Evolutionary conservation across 768 basidiomycete genomes (phyloP).

Genomic region (Roridomyces roridus): DNA sequence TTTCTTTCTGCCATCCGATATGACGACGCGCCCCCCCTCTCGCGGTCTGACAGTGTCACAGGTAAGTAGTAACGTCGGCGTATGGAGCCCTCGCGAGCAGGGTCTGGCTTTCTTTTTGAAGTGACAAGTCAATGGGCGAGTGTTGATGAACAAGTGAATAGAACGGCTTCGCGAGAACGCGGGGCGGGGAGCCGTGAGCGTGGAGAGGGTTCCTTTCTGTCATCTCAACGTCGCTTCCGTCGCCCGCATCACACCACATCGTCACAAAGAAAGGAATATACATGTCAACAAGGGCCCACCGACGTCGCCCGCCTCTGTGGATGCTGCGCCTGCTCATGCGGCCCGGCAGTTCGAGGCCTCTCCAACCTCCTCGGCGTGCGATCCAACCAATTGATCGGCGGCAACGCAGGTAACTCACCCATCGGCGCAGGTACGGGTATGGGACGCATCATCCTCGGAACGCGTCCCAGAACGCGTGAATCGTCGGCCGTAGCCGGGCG

Average conservation of each 20-base stretch:
- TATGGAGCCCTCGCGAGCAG: conserved; percentile 38
- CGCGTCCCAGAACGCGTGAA: background rate
- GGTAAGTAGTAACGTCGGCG: conserved; percentile 33
- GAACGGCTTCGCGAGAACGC: conserved; percentile 43
- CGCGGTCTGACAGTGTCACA: conserved; percentile 53
- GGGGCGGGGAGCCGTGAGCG: background rate
- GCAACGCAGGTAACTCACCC: conserved; percentile 2
- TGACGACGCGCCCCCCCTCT: conserved; percentile 80
- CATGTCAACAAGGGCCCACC: no score
- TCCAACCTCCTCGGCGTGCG: conserved; percentile 19
- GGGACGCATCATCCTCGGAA: background rate
- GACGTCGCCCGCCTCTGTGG: no score
- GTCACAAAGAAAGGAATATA: no score
- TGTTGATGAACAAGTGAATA: conserved; percentile 70
- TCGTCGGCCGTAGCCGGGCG: no score
- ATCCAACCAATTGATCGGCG: conserved; percentile 22
- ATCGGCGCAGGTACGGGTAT: background rate
- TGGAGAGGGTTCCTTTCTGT: no score
- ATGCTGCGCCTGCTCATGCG: no score
- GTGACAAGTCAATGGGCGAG: conserved; percentile 57
- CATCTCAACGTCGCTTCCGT: no score
- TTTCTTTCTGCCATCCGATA: no score
- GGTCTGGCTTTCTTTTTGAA: conserved; percentile 27
- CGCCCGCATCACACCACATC: no score
- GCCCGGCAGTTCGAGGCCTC: background rate